Percentiles rank a stretch among this genome's conserved stretches.
Evolutionary conservation across 2,329 filamentous ascomycete genomes (phyloP).

Genomic region (Colletotrichum sp.): DNA sequence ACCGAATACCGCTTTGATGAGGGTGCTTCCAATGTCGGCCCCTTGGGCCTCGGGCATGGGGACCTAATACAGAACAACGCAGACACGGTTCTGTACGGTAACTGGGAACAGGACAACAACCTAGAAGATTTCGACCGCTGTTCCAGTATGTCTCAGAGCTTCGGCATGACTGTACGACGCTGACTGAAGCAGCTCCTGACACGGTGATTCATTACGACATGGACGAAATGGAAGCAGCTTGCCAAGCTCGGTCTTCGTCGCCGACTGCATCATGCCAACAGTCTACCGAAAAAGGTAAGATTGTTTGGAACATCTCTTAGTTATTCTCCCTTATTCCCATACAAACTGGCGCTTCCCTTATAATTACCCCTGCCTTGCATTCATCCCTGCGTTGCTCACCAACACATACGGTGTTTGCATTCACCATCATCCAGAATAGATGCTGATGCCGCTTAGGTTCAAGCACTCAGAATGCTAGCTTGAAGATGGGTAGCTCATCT

Average conservation of each 20-base stretch:
- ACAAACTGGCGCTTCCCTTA: neutral
- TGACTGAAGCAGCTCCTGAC: neutral
- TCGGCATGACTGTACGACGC: neutral
- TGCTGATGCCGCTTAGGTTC: neutral
- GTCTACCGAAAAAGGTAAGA: neutral
- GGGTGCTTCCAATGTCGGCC: conserved; percentile 9
- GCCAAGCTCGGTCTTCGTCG: neutral
- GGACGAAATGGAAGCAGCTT: neutral
- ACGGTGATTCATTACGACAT: conserved; percentile 6
- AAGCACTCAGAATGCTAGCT: neutral
- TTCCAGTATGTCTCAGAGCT: neutral
- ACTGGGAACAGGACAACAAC: conserved; percentile 20
- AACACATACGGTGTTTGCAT: neutral
- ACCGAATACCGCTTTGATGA: neutral
- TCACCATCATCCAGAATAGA: neutral
- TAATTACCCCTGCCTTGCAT: neutral
- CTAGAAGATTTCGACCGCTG: neutral
- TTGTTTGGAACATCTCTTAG: neutral
- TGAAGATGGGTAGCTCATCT: neutral
- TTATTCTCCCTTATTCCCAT: neutral
- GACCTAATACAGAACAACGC: neutral
- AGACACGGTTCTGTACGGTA: conserved; percentile 14
- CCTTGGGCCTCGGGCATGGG: neutral
- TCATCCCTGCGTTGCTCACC: neutral
- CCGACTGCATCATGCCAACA: neutral